Percentiles rank a stretch among this genome's conserved stretches.
Evolutionary conservation across 2,329 filamentous ascomycete genomes (phyloP).

Genomic region (Geosmithia flava): DNA sequence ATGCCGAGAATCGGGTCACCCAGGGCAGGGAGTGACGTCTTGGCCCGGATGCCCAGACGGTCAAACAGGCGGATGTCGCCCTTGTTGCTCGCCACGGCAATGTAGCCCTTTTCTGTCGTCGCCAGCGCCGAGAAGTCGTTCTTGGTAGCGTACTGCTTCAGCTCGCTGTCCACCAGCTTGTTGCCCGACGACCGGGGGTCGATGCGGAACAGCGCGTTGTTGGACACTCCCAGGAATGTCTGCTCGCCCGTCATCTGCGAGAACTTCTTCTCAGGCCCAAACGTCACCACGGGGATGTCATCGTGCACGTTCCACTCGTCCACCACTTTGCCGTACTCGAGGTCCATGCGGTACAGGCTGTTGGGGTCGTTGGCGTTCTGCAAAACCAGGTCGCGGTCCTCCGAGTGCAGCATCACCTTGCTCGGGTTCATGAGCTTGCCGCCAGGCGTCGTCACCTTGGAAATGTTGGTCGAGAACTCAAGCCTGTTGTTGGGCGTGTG

Average conservation of each 20-base stretch:
- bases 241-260: slow-evolving; percentile 93
- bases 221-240: slow-evolving; percentile 86
- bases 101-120: slow-evolving; percentile 92
- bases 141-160: slow-evolving; percentile 95
- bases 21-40: slow-evolving; percentile 90
- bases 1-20: slow-evolving; percentile 91
- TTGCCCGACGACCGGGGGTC: slow-evolving; percentile 82
- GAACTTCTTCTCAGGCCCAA: slow-evolving; percentile 95
- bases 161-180: slow-evolving; percentile 83
- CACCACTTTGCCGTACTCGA: slow-evolving; percentile 94
- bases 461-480: slow-evolving; percentile 95
- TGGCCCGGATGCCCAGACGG: slow-evolving; percentile 89
- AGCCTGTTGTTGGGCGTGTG: slow-evolving; percentile 86
- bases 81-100: slow-evolving; percentile 95
- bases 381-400: slow-evolving; percentile 80
- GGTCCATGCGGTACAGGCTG: slow-evolving; percentile 91
- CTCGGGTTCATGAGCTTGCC: slow-evolving; percentile 86
- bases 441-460: slow-evolving; percentile 79
- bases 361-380: slow-evolving; percentile 78
- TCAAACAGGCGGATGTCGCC: slow-evolving; percentile 96
- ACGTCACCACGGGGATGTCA: slow-evolving; percentile 83
- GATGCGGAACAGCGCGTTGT: slow-evolving; percentile 85
- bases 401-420: slow-evolving; percentile 92
- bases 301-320: slow-evolving; percentile 99
- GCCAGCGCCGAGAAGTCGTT: slow-evolving; percentile 93